Percentiles rank a stretch among this genome's conserved stretches.
phyloP scores from a whole-genome alignment of 768 basidiomycete genomes.

The Amanita phalloides region DNA sequence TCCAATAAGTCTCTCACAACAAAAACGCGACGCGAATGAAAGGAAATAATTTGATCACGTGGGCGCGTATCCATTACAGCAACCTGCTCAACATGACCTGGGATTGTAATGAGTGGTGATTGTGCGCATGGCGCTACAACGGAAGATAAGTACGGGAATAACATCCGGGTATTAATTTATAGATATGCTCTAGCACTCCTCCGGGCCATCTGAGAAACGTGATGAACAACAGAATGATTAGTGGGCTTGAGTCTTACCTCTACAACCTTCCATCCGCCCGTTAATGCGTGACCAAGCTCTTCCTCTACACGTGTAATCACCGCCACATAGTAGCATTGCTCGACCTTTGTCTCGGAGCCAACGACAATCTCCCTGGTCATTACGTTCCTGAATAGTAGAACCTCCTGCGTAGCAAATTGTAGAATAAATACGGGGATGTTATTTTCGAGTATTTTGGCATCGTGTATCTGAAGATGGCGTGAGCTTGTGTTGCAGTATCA shows the following conservation, averaged over 20 bases:
- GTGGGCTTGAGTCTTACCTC: slow-evolving; percentile 48
- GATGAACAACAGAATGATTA: slow-evolving; percentile 2
- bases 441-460: slow-evolving; percentile 86
- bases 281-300: slow-evolving; percentile 85
- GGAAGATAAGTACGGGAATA: slow-evolving; percentile 12
- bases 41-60: slow-evolving; percentile 10
- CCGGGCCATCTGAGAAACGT: slow-evolving; percentile 26
- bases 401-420: slow-evolving; percentile 89
- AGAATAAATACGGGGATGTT: slow-evolving; percentile 85
- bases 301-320: slow-evolving; percentile 83
- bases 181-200: slow-evolving; percentile 36
- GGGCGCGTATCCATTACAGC: slow-evolving; percentile 1
- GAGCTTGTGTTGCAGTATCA: not conserved
- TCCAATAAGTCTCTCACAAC: not conserved
- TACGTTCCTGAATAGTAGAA: slow-evolving; percentile 82
- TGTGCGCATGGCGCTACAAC: slow-evolving; percentile 8
- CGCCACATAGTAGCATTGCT: slow-evolving; percentile 89
- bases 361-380: slow-evolving; percentile 81
- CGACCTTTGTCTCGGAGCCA: slow-evolving; percentile 84
- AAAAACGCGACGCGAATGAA: slow-evolving; percentile 1
- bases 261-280: slow-evolving; percentile 96
- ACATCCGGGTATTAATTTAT: slow-evolving; percentile 12
- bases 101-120: slow-evolving; percentile 15
- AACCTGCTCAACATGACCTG: not conserved
- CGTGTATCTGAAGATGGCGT: slow-evolving; percentile 44